Base-by-base conservation (phyloP, 768 basidiomycete species). In the Phylloporus sp. region DNA sequence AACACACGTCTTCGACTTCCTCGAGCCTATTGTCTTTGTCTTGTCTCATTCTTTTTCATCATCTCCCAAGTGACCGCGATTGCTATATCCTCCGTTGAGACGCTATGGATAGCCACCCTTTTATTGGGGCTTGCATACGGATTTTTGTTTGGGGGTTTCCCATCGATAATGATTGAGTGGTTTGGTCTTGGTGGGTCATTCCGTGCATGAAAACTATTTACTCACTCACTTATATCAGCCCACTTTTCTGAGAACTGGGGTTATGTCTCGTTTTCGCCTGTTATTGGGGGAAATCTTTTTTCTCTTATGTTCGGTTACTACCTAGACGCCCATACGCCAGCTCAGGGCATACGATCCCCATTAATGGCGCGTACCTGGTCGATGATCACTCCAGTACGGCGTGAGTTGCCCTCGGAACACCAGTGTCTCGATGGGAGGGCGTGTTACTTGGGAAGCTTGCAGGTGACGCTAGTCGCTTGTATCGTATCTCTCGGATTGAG, bases 211-310 rank as follows among this genome's bases (percentile, higher is more conserved):
- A 1, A 13, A 16, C 31, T 12, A 43, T 41, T 45, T 29, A 6
- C n/a, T 26, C 5, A n/a, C 7, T 3, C 36, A 22, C 24, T 26
- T 27, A 6, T 10, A 20, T 13, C 56, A 85, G 84, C 74, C 12
- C 86, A 87, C 63, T 87, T 89, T 58, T 85, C 84, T 1, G 86
- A 93, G 71, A 94, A 94, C 68, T 92, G 86, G 87, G 91, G 91
- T 9, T 89, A 80, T 62, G 73, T 88, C 23, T 80, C 81, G 18
- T 69, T 91, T 42, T 79, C 88, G 1, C 90, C 93, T 1, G 70
- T 91, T 48, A n/a, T 85, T 6, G 88, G 86, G 4, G 86, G 86
- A 0, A 95, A 94, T 69, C 41, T 93, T 2, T 88, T 92, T 66
- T 91, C 90, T n/a, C 58, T 95, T 46, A 73, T 84, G 39, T 95